Evolutionary conservation across 1,139 yeast genomes (phyloP).

Genomic region (Nakaseomyces glabratus): DNA sequence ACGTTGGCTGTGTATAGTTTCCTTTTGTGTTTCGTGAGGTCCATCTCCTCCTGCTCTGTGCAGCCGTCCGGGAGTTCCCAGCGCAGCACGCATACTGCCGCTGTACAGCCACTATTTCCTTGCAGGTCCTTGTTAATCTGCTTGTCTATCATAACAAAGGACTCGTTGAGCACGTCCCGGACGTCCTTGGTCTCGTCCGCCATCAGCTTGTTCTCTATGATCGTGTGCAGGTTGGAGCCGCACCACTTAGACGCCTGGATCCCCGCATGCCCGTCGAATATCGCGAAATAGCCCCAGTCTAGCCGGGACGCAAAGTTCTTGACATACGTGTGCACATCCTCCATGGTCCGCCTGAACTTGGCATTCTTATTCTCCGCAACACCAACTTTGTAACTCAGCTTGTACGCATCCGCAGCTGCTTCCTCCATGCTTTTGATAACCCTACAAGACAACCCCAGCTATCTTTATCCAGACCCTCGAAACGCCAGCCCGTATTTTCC

Average conservation of each 20-base stretch:
- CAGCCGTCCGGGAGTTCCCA: conserved; percentile 57
- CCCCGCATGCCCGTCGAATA: conserved; percentile 98
- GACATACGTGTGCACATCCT: conserved; percentile 89
- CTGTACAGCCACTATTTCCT: conserved; percentile 84
- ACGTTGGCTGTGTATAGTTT: conserved; percentile 91
- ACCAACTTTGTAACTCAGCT: conserved; percentile 66
- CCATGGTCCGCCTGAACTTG: conserved; percentile 83
- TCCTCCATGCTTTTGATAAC: no score
- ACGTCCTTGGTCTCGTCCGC: conserved; percentile 39
- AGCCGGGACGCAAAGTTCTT: conserved; percentile 82
- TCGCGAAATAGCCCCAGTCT: conserved; percentile 94
- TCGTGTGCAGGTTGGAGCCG: conserved; percentile 68
- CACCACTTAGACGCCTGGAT: conserved; percentile 92
- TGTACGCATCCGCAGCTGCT: conserved; percentile 29
- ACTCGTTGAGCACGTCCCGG: conserved; percentile 46
- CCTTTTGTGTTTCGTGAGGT: conserved; percentile 42
- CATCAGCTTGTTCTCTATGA: conserved; percentile 31
- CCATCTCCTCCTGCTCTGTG: conserved; percentile 15
- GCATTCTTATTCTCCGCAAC: conserved; percentile 82
- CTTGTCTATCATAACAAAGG: conserved; percentile 68
- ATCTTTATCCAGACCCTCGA: no score
- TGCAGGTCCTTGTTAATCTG: conserved; percentile 47
- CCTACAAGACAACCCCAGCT: no score
- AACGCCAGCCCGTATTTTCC: no score
- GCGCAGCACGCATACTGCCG: conserved; percentile 83